These are phyloP conservation scores for Lathyrus tuberosus DNA, from an alignment of 306 rosid species.

Conservation along the genomic window DNA sequence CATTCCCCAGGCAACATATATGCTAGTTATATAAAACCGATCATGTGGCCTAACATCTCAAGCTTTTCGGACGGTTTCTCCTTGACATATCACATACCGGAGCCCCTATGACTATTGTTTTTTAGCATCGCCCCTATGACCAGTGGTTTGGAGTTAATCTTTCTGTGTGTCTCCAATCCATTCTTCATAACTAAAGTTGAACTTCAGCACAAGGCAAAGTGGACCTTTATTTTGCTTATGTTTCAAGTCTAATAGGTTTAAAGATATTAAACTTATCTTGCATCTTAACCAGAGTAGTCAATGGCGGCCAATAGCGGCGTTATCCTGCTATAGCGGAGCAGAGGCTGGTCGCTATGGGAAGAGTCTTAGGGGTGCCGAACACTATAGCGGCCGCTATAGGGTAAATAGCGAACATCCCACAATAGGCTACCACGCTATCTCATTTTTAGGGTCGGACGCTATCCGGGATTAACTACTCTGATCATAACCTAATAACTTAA, in stretches of 20 bases:
- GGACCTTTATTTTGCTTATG: neutral
- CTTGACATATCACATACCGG: neutral
- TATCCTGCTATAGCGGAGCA: too few relatives aligned
- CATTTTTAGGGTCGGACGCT: too few relatives aligned
- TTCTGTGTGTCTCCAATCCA: neutral
- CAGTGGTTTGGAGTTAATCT: neutral
- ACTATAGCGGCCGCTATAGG: too few relatives aligned
- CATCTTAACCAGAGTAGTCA: neutral
- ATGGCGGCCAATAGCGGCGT: too few relatives aligned
- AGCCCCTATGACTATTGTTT: neutral
- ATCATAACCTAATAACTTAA: constrained; percentile 2
- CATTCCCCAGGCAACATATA: constrained; percentile 10
- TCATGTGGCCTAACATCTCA: neutral
- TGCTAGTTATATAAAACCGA: constrained; percentile 11
- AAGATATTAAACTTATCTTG: neutral
- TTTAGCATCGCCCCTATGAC: neutral
- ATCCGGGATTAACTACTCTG: too few relatives aligned
- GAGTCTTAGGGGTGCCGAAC: too few relatives aligned
- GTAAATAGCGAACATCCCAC: too few relatives aligned
- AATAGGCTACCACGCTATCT: too few relatives aligned
- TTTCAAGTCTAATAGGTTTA: neutral
- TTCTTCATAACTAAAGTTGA: constrained; percentile 9
- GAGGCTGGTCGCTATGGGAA: too few relatives aligned
- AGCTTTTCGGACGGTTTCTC: neutral
- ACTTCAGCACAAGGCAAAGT: neutral